A percentile compares a stretch with the other conserved stretches of the same genome.
Conservation (phyloP, 2,329 filamentous ascomycete genomes). For the Colletotrichum lindemuthianum region DNA sequence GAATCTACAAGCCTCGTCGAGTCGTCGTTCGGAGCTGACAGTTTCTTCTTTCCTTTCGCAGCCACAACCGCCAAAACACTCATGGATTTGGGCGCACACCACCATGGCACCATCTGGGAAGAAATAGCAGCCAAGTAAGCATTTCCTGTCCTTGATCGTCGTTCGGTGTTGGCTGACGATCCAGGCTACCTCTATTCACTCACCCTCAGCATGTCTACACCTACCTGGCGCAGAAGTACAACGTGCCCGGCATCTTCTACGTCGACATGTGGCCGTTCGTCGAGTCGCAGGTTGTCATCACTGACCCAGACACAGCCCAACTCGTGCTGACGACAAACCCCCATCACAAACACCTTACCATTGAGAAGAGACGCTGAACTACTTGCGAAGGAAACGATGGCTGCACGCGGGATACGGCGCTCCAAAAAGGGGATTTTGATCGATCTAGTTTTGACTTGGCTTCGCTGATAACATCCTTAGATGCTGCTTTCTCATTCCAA, state of each 20-base stretch:
- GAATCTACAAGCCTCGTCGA: accelerated
- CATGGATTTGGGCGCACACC: constrained; percentile 39
- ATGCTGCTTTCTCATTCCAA: no score
- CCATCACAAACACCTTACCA: constrained; percentile 36
- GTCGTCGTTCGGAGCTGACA: background rate
- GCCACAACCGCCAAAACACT: constrained; percentile 36
- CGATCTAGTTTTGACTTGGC: no score
- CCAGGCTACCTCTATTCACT: constrained; percentile 37
- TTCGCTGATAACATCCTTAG: no score
- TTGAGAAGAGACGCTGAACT: no score
- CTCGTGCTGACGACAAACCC: constrained; percentile 39
- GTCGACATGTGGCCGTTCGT: constrained; percentile 45
- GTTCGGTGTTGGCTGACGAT: background rate
- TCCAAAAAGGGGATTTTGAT: no score
- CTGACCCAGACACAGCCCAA: constrained; percentile 41
- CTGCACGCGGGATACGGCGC: no score
- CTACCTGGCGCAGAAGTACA: constrained; percentile 38
- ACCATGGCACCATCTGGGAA: constrained; percentile 36
- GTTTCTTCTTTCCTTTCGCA: background rate
- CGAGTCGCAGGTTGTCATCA: constrained; percentile 41
- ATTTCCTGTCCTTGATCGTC: no score
- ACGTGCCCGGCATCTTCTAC: constrained; percentile 45
- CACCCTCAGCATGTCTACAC: constrained; percentile 41
- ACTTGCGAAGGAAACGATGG: no score
- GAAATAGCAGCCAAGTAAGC: constrained; percentile 22